phyloP scores from a whole-genome alignment of 352 stramenopile genomes.

The Globisporangium canariense region DNA sequence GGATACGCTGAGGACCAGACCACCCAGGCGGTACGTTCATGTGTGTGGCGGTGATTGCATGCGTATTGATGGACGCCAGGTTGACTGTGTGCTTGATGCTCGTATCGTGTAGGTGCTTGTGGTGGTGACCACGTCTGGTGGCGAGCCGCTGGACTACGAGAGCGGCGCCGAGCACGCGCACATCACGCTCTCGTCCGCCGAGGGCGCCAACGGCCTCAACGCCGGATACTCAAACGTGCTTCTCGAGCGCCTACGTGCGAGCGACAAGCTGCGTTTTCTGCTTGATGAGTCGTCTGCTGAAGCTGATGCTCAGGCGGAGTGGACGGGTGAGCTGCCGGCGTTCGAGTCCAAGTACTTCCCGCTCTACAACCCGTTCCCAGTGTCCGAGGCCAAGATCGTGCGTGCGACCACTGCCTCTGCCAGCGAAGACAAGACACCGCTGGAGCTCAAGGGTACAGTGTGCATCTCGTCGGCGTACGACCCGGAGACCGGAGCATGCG shows the following conservation, averaged over 20 bases:
- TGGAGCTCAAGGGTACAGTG: conserved; percentile 54
- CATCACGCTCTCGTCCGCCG: conserved; percentile 54
- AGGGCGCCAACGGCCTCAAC: conserved; percentile 39
- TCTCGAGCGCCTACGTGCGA: conserved; percentile 68
- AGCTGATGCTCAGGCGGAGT: conserved; percentile 21
- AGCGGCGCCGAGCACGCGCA: conserved; percentile 43
- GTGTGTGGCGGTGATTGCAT: not conserved
- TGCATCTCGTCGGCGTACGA: conserved; percentile 73
- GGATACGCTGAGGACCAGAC: conserved; percentile 62
- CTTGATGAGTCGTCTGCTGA: conserved; percentile 28
- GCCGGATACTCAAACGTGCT: conserved; percentile 67
- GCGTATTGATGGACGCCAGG: not conserved
- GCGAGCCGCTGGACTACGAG: conserved; percentile 57
- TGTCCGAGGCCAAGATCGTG: conserved; percentile 37
- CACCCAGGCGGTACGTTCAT: conserved; percentile 45
- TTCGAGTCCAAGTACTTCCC: conserved; percentile 74
- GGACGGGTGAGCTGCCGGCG: conserved; percentile 56
- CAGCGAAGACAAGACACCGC: conserved; percentile 18
- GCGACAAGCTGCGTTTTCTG: conserved; percentile 52
- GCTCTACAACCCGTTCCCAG: conserved; percentile 80
- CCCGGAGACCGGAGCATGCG: conserved; percentile 39
- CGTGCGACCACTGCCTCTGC: conserved; percentile 10
- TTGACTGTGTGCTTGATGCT: not conserved
- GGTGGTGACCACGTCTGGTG: conserved; percentile 52
- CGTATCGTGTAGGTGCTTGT: conserved; percentile 44